Percentiles rank a stretch among this genome's conserved stretches.
These are phyloP conservation scores for Moelleriella libera DNA, from an alignment of 2,329 filamentous ascomycete species.

Conservation along the genomic window DNA sequence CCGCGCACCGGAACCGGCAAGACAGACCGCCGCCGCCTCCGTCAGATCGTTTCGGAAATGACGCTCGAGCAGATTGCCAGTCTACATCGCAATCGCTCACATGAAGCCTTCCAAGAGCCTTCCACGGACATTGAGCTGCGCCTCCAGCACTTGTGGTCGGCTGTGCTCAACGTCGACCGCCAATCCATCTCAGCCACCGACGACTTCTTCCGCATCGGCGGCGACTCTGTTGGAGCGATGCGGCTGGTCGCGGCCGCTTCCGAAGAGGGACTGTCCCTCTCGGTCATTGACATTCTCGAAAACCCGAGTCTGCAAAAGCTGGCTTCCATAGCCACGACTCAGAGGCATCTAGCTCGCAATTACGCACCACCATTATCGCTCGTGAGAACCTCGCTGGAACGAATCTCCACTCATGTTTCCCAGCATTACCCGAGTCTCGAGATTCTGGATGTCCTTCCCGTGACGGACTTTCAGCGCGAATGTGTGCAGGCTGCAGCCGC, in stretches of 20 bases:
- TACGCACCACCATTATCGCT: background rate
- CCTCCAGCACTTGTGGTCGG: constrained; percentile 6
- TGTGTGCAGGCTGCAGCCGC: background rate
- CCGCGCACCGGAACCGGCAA: constrained; percentile 6
- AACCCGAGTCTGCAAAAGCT: background rate
- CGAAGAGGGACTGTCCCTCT: background rate
- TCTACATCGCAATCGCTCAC: background rate
- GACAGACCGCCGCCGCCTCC: constrained; percentile 3
- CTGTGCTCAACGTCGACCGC: constrained; percentile 19
- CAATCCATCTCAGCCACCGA: constrained; percentile 2
- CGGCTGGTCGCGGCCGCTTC: constrained; percentile 5
- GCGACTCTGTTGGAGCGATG: constrained; percentile 15
- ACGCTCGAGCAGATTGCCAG: background rate
- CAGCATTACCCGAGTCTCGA: background rate
- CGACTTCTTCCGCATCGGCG: constrained; percentile 15
- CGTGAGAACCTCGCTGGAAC: background rate
- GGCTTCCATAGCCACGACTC: background rate
- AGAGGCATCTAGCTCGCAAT: background rate
- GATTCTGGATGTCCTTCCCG: background rate
- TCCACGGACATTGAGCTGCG: background rate
- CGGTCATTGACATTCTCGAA: background rate
- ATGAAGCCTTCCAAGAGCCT: background rate
- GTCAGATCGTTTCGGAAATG: background rate
- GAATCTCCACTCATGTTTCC: background rate
- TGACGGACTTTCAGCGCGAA: background rate